phyloP scores from a whole-genome alignment of 1,284 basidiomycete genomes.

The Rhodotorula sp. region DNA sequence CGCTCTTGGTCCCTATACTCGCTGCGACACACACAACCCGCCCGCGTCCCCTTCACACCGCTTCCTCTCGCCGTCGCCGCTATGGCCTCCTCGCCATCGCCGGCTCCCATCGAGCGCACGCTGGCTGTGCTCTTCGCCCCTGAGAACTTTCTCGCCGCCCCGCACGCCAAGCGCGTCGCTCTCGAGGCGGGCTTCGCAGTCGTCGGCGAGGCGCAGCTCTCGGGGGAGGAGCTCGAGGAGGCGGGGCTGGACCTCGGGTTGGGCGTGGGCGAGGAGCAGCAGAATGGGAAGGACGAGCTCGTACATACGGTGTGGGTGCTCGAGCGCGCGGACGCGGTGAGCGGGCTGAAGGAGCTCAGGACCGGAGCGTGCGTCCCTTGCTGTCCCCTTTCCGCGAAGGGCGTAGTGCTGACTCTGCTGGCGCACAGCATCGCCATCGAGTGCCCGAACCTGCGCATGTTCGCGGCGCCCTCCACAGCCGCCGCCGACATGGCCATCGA shows the following conservation, averaged over 20 bases:
- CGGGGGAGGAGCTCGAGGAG: constrained; percentile 28
- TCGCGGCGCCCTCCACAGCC: constrained; percentile 17
- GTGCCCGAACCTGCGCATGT: constrained; percentile 9
- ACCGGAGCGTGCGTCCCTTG: constrained; percentile 7
- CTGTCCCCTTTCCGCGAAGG: too few relatives aligned
- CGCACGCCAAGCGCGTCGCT: not conserved
- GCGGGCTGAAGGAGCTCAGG: constrained; percentile 6
- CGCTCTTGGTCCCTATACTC: not conserved
- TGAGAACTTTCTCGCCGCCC: not conserved
- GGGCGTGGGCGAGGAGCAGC: not conserved
- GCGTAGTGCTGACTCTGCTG: too few relatives aligned
- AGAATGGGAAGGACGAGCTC: not conserved
- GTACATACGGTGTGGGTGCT: constrained; percentile 15
- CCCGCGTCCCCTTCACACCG: not conserved
- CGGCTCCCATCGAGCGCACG: constrained; percentile 10
- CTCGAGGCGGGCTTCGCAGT: constrained; percentile 6
- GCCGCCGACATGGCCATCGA: constrained; percentile 25
- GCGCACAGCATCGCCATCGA: constrained; percentile 1
- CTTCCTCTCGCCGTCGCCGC: not conserved
- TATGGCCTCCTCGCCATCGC: not conserved
- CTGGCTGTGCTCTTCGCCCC: constrained; percentile 22
- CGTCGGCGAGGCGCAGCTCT: not conserved
- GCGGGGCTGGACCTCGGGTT: constrained; percentile 28
- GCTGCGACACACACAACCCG: not conserved
- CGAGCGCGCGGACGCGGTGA: constrained; percentile 11